These are phyloP conservation scores for Carex sylvatica DNA, from an alignment of 202 grass and related monocot genomes.

Conservation along the genomic window DNA sequence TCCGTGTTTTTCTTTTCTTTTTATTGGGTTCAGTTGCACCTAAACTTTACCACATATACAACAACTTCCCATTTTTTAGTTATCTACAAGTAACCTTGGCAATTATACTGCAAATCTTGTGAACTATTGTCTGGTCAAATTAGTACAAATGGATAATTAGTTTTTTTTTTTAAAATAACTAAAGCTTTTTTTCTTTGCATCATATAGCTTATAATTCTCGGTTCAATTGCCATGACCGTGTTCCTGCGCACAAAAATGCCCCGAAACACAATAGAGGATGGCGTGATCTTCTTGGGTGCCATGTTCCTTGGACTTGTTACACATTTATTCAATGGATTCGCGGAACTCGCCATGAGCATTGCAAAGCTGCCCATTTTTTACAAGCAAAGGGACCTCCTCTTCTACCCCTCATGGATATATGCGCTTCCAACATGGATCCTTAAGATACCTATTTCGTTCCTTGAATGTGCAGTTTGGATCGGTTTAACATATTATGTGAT, in stretches of 20 bases:
- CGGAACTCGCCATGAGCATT: conserved; percentile 90
- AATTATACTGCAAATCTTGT: not conserved
- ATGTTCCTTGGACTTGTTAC: conserved; percentile 96
- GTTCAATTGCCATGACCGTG: conserved; percentile 86
- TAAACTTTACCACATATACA: not conserved
- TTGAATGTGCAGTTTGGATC: conserved; percentile 92
- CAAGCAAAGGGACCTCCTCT: conserved; percentile 87
- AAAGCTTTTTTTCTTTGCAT: not conserved
- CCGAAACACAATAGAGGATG: conserved; percentile 52
- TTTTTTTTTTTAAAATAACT: not conserved
- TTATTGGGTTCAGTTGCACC: not conserved
- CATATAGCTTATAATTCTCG: conserved; percentile 90
- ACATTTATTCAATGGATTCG: conserved; percentile 85
- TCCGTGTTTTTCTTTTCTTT: not conserved
- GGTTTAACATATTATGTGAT: conserved; percentile 91
- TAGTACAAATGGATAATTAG: not conserved
- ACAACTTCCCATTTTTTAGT: not conserved
- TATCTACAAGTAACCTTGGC: not conserved
- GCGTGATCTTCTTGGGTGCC: conserved; percentile 75
- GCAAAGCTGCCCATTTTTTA: conserved; percentile 91
- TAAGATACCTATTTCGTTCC: conserved; percentile 93
- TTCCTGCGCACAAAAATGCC: conserved; percentile 86
- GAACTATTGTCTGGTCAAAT: not conserved
- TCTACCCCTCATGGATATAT: conserved; percentile 94
- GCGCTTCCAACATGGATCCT: conserved; percentile 84